phyloP scores from a whole-genome alignment of 2,329 filamentous ascomycete species.

The Colletotrichum lini region DNA sequence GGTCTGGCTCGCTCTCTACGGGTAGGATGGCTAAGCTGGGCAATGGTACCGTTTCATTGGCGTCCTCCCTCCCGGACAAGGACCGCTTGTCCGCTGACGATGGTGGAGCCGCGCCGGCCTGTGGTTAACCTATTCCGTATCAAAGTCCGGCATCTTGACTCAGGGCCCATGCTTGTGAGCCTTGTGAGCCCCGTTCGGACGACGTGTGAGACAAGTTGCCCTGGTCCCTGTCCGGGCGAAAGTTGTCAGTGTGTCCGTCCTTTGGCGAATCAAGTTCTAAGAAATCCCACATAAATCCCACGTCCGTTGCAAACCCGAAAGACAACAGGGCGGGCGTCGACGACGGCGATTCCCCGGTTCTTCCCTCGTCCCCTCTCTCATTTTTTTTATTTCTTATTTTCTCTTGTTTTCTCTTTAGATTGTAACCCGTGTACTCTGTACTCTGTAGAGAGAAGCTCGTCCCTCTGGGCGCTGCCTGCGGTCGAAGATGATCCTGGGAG shows the following conservation, averaged over 20 bases:
- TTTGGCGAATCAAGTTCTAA: neutral
- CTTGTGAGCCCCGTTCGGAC: neutral
- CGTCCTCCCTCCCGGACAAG: slow-evolving; percentile 13
- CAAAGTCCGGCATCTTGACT: slow-evolving; percentile 29
- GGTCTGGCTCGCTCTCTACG: neutral
- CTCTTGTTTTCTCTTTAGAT: no score
- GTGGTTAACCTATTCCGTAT: neutral
- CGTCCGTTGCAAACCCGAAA: neutral
- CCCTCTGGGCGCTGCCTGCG: slow-evolving; percentile 2
- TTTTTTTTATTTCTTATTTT: neutral
- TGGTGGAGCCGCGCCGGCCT: slow-evolving; percentile 24
- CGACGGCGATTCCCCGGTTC: slow-evolving; percentile 1
- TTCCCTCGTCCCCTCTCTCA: slow-evolving; percentile 1
- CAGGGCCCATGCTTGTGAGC: slow-evolving; percentile 4
- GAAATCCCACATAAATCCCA: slow-evolving; percentile 17
- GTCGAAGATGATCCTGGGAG: neutral
- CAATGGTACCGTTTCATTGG: slow-evolving; percentile 30
- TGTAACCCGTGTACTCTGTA: no score
- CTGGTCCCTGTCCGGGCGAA: slow-evolving; percentile 21
- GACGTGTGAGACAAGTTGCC: neutral
- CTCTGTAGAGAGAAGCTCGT: slow-evolving; percentile 15
- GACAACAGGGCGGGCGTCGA: neutral
- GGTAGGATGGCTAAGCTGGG: slow-evolving; percentile 20
- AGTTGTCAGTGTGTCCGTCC: neutral
- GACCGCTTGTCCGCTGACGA: neutral